Evolutionary conservation across 306 rosid genomes (phyloP), one percentile per base, ranked within the genome.

Genomic region (Vachellia pachyceras): DNA sequence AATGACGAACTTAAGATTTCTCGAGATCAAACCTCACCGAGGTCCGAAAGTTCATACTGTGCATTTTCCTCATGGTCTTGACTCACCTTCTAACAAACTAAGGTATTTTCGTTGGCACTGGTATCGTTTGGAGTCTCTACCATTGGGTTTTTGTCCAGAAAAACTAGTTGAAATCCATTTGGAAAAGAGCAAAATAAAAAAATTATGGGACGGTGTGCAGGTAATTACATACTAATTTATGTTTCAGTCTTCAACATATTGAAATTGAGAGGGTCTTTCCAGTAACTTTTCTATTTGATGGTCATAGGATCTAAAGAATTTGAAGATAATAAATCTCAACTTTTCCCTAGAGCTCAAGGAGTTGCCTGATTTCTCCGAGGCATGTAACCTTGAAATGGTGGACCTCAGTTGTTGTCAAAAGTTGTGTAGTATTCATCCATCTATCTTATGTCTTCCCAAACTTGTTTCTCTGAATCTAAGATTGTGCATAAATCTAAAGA

Each of bases 401-500:
- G 33, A 22, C 35, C 63, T 55, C 63, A 0, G 0, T 3, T 3
- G 0, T 2, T 55, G 63, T 20, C 0, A 0, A 3, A 22, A 9
- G 2, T 3, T 55, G 0, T 0, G 2, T 3, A 8, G 5, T 9
- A 22, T 55, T 3, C 63, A 55, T 55, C 35, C 63, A 55, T 55
- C 63, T 9, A 20, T 55, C 12, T 55, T 55, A 9, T 55, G 2
- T 55, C 63, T 55, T 9, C 63, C 29, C 22, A 55, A 8, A 55
- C 33, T 20, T 7, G 5, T 8, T 20, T 8, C 5, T n/a, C 20
- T 55, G 35, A 1, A 55, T 8, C 5, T 55, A 55, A 22, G 0
- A 0, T 6, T 0, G 7, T 50, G 57, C 22, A 0, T 0, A 0
- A 0, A 15, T 5, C 8, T 50, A 50, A 50, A 6, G 22, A 15